Base-by-base conservation (phyloP, 345 rosid species). In the Rhodomyrtus tomentosa region DNA sequence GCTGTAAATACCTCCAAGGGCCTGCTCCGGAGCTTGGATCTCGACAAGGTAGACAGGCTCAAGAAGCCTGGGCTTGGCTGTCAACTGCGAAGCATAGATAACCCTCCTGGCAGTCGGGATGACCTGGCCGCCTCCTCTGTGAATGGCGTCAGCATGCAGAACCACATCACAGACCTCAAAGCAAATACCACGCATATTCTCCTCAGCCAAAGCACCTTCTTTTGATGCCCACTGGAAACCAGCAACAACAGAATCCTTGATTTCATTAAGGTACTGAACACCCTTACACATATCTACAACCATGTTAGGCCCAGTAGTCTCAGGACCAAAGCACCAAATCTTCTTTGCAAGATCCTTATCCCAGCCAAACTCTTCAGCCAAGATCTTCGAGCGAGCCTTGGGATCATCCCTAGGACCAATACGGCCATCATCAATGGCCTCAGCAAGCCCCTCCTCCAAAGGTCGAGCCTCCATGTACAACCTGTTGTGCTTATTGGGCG, bases 171-270 rank as follows among this genome's bases (percentile, higher is more conserved):
- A 95, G 0, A 95, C 93, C 81, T 95, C 98, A 55, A 94, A 95
- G 84, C 98, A 95, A 84, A 95, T 92, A 13, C 95, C 98, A 21
- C 98, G 91, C 98, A 93, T 95, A 93, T 95, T 94, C 84, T 95
- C 98, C 50, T 93, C 98, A 16, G 89, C 91, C 42, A 95, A 21
- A 3, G 94, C 95, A 42, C 98, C 96, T 89, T 94, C 96, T 88
- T 94, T 93, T 12, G 98, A 95, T 8, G 98, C 98, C 98, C 96
- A 94, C 87, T 93, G 98, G 93, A 93, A 95, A 25, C 98, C 98
- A 82, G 96, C 96, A 32, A 95, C 96, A 50, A 95, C 95, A 29
- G 98, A 95, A 45, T 95, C 98, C 91, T 95, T 95, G 40, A 95
- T 95, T 91, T 95, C 98, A 51, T 95, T 95, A 3, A 95, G 87